A percentile compares a stretch with the other conserved stretches of the same genome.
Conservation (phyloP, 805 yeast genomes). For the Cephaloascus fragrans region DNA sequence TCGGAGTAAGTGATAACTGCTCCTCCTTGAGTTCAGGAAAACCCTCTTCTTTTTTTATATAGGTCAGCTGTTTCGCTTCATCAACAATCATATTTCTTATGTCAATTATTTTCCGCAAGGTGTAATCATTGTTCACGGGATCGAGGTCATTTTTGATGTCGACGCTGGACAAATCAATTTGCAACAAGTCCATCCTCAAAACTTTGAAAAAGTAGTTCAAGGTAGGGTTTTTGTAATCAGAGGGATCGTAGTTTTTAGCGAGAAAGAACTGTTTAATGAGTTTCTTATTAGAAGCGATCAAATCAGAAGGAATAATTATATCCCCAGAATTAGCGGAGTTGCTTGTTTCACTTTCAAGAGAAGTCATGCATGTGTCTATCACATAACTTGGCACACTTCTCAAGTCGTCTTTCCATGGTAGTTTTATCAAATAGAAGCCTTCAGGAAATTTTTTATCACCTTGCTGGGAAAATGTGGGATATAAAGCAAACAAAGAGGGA, state of each 20-base stretch:
- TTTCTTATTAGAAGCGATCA: slow-evolving; percentile 12
- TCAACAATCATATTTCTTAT: slow-evolving; percentile 16
- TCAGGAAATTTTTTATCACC: slow-evolving; percentile 37
- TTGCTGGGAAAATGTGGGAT: slow-evolving; percentile 34
- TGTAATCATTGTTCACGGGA: slow-evolving; percentile 20
- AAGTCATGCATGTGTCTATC: not conserved
- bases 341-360: not conserved
- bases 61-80: not conserved
- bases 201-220: slow-evolving; percentile 58
- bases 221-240: slow-evolving; percentile 52
- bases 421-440: slow-evolving; percentile 59
- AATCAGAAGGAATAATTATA: slow-evolving; percentile 4
- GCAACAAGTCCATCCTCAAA: slow-evolving; percentile 57
- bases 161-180: slow-evolving; percentile 23
- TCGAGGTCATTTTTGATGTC: slow-evolving; percentile 1
- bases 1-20: not conserved
- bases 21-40: not conserved
- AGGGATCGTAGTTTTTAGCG: slow-evolving; percentile 43
- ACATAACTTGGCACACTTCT: slow-evolving; percentile 46
- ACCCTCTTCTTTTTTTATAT: not conserved
- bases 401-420: slow-evolving; percentile 73
- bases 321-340: slow-evolving; percentile 1
- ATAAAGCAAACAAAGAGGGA: slow-evolving; percentile 50
- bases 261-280: slow-evolving; percentile 30
- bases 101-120: slow-evolving; percentile 15